Evolutionary conservation across 2,329 filamentous ascomycete species (phyloP).

Genomic region (Alternaria angustiovoidea): DNA sequence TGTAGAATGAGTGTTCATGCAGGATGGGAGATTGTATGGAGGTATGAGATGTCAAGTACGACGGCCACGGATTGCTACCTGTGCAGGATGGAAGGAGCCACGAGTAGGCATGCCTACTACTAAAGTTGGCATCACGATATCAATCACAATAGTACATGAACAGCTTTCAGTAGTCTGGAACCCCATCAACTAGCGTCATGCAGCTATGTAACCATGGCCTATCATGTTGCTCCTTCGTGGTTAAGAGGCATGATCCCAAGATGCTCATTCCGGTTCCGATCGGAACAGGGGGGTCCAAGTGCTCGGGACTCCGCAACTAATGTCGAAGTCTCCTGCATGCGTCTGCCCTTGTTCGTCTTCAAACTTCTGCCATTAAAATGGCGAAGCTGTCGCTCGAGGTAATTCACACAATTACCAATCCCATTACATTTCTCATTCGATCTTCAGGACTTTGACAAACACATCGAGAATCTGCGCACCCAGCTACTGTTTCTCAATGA

Average conservation of each 20-base stretch:
- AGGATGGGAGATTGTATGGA: neutral
- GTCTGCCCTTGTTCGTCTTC: slow-evolving; percentile 1
- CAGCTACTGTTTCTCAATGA: slow-evolving; percentile 42
- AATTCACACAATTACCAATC: slow-evolving; percentile 14
- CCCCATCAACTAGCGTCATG: neutral
- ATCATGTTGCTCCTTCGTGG: neutral
- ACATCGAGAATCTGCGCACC: slow-evolving; percentile 41
- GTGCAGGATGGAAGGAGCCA: neutral
- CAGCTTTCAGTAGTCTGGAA: neutral
- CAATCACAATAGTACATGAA: neutral
- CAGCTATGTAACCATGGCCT: neutral
- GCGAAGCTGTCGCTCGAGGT: slow-evolving; percentile 39
- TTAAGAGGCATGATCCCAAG: neutral
- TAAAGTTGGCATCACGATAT: neutral
- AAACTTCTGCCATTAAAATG: slow-evolving; percentile 27
- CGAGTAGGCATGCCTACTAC: no score
- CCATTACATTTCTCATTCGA: slow-evolving; percentile 21
- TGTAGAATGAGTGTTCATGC: neutral
- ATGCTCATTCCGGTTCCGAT: slow-evolving; percentile 11
- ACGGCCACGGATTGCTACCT: neutral
- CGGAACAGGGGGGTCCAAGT: slow-evolving; percentile 9
- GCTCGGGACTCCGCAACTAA: slow-evolving; percentile 19
- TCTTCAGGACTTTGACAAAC: slow-evolving; percentile 42
- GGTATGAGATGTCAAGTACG: neutral
- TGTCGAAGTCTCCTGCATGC: slow-evolving; percentile 8